Conservation (phyloP, 148 eudicot genomes). For the Arctostaphylos glauca region DNA sequence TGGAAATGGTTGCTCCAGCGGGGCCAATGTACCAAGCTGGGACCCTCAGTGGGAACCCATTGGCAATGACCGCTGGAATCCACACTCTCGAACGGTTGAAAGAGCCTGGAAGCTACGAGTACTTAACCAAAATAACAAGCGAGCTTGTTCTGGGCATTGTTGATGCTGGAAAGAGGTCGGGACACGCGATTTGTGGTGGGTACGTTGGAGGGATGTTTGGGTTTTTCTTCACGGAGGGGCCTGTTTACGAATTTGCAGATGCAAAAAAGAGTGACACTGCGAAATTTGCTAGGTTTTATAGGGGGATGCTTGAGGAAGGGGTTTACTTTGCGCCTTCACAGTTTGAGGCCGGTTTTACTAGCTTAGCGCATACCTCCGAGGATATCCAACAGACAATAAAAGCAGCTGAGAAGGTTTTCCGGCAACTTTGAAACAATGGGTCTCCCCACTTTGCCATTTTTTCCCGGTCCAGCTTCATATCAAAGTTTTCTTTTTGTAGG, state of each 20-base stretch:
- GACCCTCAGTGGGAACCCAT: slow-evolving; percentile 93
- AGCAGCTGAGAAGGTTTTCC: slow-evolving; percentile 84
- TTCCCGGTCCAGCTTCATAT: too few species aligned
- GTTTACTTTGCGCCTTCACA: slow-evolving; percentile 95
- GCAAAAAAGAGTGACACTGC: slow-evolving; percentile 80
- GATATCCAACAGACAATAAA: slow-evolving; percentile 77
- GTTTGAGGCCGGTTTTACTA: slow-evolving; percentile 96
- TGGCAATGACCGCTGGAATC: slow-evolving; percentile 98
- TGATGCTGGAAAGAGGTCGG: slow-evolving; percentile 84
- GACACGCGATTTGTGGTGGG: slow-evolving; percentile 84
- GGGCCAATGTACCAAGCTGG: slow-evolving; percentile 98
- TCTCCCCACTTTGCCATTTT: not conserved
- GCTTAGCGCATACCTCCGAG: slow-evolving; percentile 72
- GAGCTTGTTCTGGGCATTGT: slow-evolving; percentile 66
- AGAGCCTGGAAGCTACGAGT: slow-evolving; percentile 68
- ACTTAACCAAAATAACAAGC: slow-evolving; percentile 65
- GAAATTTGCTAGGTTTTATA: slow-evolving; percentile 64
- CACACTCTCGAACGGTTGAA: slow-evolving; percentile 80
- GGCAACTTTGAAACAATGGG: slow-evolving; percentile 33
- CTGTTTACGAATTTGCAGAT: slow-evolving; percentile 76
- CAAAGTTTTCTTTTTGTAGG: not conserved
- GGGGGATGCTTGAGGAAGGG: slow-evolving; percentile 90
- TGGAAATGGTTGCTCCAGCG: slow-evolving; percentile 98
- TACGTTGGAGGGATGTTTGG: slow-evolving; percentile 87
- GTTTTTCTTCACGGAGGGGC: slow-evolving; percentile 90